phyloP scores from a whole-genome alignment of 2,329 filamentous ascomycete species.

The Arachnomyces sp. region DNA sequence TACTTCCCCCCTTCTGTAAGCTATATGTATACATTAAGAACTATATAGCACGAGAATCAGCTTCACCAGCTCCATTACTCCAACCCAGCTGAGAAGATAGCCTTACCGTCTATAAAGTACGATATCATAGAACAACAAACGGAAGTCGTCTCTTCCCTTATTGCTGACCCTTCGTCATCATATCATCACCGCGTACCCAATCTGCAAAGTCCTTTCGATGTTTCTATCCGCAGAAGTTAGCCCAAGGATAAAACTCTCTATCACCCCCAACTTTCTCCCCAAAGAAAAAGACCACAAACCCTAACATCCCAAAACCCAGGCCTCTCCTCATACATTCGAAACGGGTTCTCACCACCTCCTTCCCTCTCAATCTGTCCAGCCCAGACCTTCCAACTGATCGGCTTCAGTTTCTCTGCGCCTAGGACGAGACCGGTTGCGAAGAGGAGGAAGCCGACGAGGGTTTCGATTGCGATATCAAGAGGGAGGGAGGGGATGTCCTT shows the following conservation, averaged over 20 bases:
- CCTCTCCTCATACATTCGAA: slow-evolving; percentile 67
- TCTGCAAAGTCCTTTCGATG: slow-evolving; percentile 70
- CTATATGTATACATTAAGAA: too few relatives aligned
- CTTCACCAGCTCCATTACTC: too few relatives aligned
- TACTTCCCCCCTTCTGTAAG: too few relatives aligned
- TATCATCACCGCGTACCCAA: slow-evolving; percentile 52
- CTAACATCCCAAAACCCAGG: slow-evolving; percentile 83
- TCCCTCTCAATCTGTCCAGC: slow-evolving; percentile 63
- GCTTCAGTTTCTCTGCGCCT: slow-evolving; percentile 68
- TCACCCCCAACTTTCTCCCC: not conserved
- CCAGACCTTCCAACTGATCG: slow-evolving; percentile 80
- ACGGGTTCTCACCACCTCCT: slow-evolving; percentile 67
- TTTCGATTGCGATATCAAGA: slow-evolving; percentile 80
- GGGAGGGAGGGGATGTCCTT: slow-evolving; percentile 55
- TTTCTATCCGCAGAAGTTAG: slow-evolving; percentile 28
- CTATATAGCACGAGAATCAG: too few relatives aligned
- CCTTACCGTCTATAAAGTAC: too few relatives aligned
- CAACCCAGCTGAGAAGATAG: too few relatives aligned
- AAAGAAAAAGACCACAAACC: slow-evolving; percentile 39
- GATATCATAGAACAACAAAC: slow-evolving; percentile 6
- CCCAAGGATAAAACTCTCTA: slow-evolving; percentile 8
- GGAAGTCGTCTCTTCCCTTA: slow-evolving; percentile 9
- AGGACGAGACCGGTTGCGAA: slow-evolving; percentile 77
- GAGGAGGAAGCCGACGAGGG: slow-evolving; percentile 69
- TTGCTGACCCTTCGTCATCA: slow-evolving; percentile 15